Base-by-base conservation (phyloP, 2,329 filamentous ascomycete genomes). In the Penicillium sp. region DNA sequence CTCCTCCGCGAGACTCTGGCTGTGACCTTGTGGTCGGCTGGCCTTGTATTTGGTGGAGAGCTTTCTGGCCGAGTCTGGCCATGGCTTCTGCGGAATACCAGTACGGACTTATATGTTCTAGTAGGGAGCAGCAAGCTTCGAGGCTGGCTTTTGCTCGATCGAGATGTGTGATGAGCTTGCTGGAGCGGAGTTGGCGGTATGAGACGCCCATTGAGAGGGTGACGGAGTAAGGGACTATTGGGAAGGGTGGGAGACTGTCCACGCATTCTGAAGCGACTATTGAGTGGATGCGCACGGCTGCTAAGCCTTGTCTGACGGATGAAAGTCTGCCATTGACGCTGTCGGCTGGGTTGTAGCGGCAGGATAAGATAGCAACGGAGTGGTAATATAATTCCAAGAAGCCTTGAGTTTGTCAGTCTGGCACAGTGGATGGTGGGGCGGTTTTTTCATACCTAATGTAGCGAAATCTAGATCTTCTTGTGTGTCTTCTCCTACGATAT, bases 331-430 rank as follows among this genome's bases (percentile, higher is more conserved):
- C 74, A 41, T 80, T 77, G 13, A 72, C 75, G 31, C 47, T 51
- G 38, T 70, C 62, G n/a, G 59, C 55, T 18, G 60, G 38, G 42
- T 62, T 64, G 39, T 79, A 79, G 40, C 81, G 80, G 65, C 82
- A 81, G 3, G 81, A 83, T 2, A 83, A 72, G 61, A 85, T 83
- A 34, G 79, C 80, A 48, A 83, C 79, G 21, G 79, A 77, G 60
- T 84, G 79, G 54, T 84, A 83, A 64, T 80, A 83, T 2, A 84
- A 66, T 53, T 84, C 82, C 7, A 84, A 67, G 5, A 82, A 72
- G 13, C 75, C 77, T 79, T 46, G 9, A 24, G 29, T 8, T 32
- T 21, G 50, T 57, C 49, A 50, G 50, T n/a, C n/a, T n/a, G n/a
- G n/a, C n/a, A n/a, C n/a, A n/a, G n/a, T n/a, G n/a, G n/a, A n/a